Base-by-base conservation (phyloP, 2,329 filamentous ascomycete genomes). In the Graphiopsis chlorocephala region DNA sequence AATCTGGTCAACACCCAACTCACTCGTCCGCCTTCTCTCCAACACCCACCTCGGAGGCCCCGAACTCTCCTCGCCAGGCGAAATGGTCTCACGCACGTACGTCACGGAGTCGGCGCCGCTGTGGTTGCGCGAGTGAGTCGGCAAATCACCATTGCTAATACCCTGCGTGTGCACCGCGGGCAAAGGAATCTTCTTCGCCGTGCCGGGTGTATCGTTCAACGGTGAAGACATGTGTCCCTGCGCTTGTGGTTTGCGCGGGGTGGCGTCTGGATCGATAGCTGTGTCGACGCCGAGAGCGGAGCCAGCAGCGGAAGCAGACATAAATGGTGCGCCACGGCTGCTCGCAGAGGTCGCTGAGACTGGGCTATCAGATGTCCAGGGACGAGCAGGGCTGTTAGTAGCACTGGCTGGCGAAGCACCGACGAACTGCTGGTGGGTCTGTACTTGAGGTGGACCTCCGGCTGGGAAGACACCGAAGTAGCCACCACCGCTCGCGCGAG, bases 31-130 rank as follows among this genome's bases (percentile, higher is more conserved):
- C 61, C 89, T 81, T 38, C 89, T 78, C 75, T 92, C 90, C 69
- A 92, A 79, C 8, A 92, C 85, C 90, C 89, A 92, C 53, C 88
- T 79, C 10, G 77, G 76, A 63, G 82, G 84, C 68, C 85, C 84
- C 1, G 83, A 84, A 10, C 89, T 87, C 66, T 84, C 83, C 67
- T 61, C 58, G 42, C 45, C 58, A 3, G 57, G 57, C 11, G 57
- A 60, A 23, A 60, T 28, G 3, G 57, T 33, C 58, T 85, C 83
- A n/a, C 80, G 76, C 2, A 84, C 81, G 74, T 92, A 92, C 7
- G 88, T 88, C 35, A 92, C 60, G 67, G 88, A 90, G 69, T 91
- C 89, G 1, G 87, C 81, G 53, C 86, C 89, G 58, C 84, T 80
- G 10, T 76, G 77, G 52, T 77, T 80, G 26, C 80, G 60, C 17